Base-by-base conservation (phyloP, 2,329 filamentous ascomycete genomes). In the Capronia americana region DNA sequence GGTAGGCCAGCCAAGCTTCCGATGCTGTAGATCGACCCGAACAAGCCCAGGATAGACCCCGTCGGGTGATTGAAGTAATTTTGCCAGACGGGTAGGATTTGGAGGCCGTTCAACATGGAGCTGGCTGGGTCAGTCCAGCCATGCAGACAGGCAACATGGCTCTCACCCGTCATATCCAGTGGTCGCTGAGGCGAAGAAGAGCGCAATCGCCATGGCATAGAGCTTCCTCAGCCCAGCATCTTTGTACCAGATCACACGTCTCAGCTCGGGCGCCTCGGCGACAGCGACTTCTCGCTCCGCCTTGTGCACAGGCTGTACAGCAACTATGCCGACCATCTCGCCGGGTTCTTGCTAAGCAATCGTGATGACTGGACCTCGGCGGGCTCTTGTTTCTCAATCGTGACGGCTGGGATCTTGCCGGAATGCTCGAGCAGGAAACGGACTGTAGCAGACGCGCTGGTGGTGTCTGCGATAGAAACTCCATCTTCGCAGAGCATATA, bases 141-240 rank as follows among this genome's bases (percentile, higher is more conserved):
- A n/a, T 14, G 24, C 28, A 14, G 32, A 44, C 24, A 23, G 23
- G 12, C 26, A 17, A 55, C 3, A 23, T 32, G 7, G n/a, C 6
- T 32, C 66, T 56, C 72, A 81, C 79, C 86, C 85, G 76, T 89
- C 86, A 73, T 87, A 69, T 86, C 88, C 32, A 85, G 88, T 51
- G 85, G 67, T 69, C 34, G 67, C 86, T 26, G 86, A 88, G 12
- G 85, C 86, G 64, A 88, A 78, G 75, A 86, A 85, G 64, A 89
- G 79, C 66, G 88, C 81, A 24, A 81, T 76, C 66, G 79, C 80
- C 74, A 82, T 80, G 59, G 79, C 79, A 73, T 88, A 88, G 17
- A 88, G 81, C 73, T 81, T 84, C 60, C 86, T 79, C 60, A 88
- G 76, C 72, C 86, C 83, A 30, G 85, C 84, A 67, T 88, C 84